Conservation (phyloP, 1,139 yeast genomes). For the Lodderomyces jiufengensis region DNA sequence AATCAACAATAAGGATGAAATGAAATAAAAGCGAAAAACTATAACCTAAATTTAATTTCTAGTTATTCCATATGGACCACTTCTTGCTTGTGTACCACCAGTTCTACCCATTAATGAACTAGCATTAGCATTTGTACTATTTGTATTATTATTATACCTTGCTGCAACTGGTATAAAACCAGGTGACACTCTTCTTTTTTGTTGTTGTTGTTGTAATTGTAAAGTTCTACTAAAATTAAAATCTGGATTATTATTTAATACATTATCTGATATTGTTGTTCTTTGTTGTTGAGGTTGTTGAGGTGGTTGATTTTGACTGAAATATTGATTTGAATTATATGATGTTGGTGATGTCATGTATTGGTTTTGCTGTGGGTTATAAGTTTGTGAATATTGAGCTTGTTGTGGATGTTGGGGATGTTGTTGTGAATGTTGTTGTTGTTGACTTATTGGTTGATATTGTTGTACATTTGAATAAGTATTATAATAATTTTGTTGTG, state of each 20-base stretch:
- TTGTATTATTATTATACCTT: slow-evolving; percentile 14
- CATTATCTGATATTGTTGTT: slow-evolving; percentile 45
- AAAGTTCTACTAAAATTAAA: slow-evolving; percentile 47
- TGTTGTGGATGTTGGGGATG: slow-evolving; percentile 13
- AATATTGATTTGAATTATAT: slow-evolving; percentile 11
- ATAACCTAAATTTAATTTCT: slow-evolving; percentile 11
- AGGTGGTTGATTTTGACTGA: slow-evolving; percentile 8
- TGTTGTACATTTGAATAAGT: slow-evolving; percentile 14
- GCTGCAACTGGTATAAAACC: slow-evolving; percentile 19
- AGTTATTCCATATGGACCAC: slow-evolving; percentile 20
- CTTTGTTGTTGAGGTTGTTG: slow-evolving; percentile 9
- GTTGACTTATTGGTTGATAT: slow-evolving; percentile 19
- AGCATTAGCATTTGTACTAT: slow-evolving; percentile 12
- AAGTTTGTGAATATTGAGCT: slow-evolving; percentile 8
- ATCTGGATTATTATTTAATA: slow-evolving; percentile 52
- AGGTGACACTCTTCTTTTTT: slow-evolving; percentile 20
- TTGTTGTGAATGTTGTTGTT: slow-evolving; percentile 6
- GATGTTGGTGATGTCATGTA: slow-evolving; percentile 2
- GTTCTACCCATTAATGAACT: slow-evolving; percentile 13
- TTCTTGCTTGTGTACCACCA: slow-evolving; percentile 12
- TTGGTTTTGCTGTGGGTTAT: slow-evolving; percentile 11
- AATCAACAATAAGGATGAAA: no score
- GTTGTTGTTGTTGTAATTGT: slow-evolving; percentile 16
- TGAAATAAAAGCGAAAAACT: no score
- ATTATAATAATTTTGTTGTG: slow-evolving; percentile 7